phyloP scores from a whole-genome alignment of 345 rosid genomes.

The Clarkia xantiana region DNA sequence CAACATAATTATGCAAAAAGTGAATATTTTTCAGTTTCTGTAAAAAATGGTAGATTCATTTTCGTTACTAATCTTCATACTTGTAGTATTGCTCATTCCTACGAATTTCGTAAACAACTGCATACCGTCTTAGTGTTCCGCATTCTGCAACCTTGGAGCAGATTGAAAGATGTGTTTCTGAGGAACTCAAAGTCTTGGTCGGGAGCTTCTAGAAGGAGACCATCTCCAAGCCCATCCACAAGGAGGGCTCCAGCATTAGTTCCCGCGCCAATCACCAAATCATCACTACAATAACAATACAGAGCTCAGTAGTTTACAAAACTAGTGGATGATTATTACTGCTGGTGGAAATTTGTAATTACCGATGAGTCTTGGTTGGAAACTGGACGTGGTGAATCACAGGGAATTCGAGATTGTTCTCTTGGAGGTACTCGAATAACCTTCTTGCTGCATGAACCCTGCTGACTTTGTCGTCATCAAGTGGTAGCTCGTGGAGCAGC shows the following conservation, averaged over 20 bases:
- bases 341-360: slow-evolving; percentile 5
- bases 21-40: too few relatives aligned
- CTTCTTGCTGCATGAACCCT: slow-evolving; percentile 97
- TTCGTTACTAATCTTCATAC: too few relatives aligned
- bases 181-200: slow-evolving; percentile 87
- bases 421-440: slow-evolving; percentile 72
- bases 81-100: too few relatives aligned
- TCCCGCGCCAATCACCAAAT: slow-evolving; percentile 84
- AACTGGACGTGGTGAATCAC: slow-evolving; percentile 88
- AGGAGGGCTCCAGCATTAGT: slow-evolving; percentile 71
- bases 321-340: background rate
- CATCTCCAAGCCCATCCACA: slow-evolving; percentile 97
- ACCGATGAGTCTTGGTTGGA: slow-evolving; percentile 68
- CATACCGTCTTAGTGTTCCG: slow-evolving; percentile 93
- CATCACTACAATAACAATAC: slow-evolving; percentile 48
- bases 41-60: too few relatives aligned
- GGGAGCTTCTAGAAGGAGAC: slow-evolving; percentile 68
- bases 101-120: background rate
- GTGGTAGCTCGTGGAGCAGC: slow-evolving; percentile 75
- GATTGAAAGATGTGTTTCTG: slow-evolving; percentile 80
- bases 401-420: slow-evolving; percentile 52
- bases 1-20: background rate
- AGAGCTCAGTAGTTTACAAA: slow-evolving; percentile 6
- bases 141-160: slow-evolving; percentile 98
- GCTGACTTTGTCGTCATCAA: slow-evolving; percentile 56